phyloP scores from a whole-genome alignment of 1,284 basidiomycete species.

The Ustilago cynodontis region DNA sequence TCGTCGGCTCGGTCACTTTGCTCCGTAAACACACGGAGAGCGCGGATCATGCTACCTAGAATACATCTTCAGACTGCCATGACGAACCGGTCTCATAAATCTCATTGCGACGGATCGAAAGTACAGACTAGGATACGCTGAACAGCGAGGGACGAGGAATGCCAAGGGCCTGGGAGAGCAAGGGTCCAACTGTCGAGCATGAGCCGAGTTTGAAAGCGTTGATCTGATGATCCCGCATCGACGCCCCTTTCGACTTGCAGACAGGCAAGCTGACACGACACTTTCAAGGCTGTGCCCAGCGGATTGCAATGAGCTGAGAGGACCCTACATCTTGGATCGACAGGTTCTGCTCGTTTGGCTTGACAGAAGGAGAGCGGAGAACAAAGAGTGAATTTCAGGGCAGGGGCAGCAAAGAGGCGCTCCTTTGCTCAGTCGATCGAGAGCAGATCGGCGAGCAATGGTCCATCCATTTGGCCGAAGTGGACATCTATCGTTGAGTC shows the following conservation, averaged over 20 bases:
- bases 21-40: too few species aligned
- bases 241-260: not conserved
- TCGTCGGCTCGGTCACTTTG: too few species aligned
- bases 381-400: not conserved
- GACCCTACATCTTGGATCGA: not conserved
- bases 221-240: not conserved
- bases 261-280: not conserved
- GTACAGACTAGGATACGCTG: too few species aligned
- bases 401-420: too few species aligned
- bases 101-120: too few species aligned
- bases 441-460: not conserved
- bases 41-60: too few species aligned
- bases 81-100: too few species aligned
- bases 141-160: too few species aligned
- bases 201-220: not conserved
- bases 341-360: not conserved
- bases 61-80: too few species aligned
- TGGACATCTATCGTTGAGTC: not conserved
- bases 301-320: not conserved
- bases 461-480: not conserved
- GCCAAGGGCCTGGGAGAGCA: not conserved
- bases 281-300: not conserved
- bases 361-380: not conserved
- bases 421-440: too few species aligned
- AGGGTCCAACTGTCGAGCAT: conserved; percentile 13